phyloP scores from a whole-genome alignment of 1,139 yeast species.

The Torulaspora globosa region DNA sequence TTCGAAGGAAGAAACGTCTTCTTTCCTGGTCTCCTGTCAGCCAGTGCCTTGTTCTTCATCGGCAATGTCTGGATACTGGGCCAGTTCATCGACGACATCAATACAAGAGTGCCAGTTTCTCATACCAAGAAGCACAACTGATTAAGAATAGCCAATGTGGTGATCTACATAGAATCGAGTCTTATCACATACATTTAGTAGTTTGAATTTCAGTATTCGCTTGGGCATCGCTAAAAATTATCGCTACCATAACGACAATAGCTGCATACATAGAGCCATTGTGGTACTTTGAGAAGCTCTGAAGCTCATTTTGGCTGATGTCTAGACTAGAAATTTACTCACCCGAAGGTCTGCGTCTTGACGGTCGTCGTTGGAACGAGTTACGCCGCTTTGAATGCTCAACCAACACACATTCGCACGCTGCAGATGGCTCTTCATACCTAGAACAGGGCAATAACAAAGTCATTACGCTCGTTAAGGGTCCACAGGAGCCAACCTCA shows the following conservation, averaged over 20 bases:
- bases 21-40: slow-evolving; percentile 54
- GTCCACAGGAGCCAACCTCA: slow-evolving; percentile 78
- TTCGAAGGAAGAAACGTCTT: slow-evolving; percentile 70
- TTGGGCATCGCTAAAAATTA: slow-evolving; percentile 4
- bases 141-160: not conserved
- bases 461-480: slow-evolving; percentile 78
- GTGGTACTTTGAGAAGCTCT: not conserved
- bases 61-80: slow-evolving; percentile 65
- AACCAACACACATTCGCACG: slow-evolving; percentile 80
- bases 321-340: slow-evolving; percentile 78
- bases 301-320: slow-evolving; percentile 35
- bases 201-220: not conserved
- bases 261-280: not conserved
- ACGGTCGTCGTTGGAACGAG: slow-evolving; percentile 95
- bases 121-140: slow-evolving; percentile 9
- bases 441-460: slow-evolving; percentile 92
- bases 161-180: not conserved
- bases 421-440: slow-evolving; percentile 89
- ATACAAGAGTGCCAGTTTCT: slow-evolving; percentile 1
- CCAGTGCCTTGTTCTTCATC: slow-evolving; percentile 63
- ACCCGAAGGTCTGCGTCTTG: slow-evolving; percentile 88
- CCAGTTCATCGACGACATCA: slow-evolving; percentile 48
- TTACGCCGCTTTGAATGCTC: slow-evolving; percentile 75
- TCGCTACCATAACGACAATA: not conserved
- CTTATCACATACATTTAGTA: slow-evolving; percentile 4